Evolutionary conservation across 208 protist genomes (phyloP).

Genomic region (Crithidia brevicula): DNA sequence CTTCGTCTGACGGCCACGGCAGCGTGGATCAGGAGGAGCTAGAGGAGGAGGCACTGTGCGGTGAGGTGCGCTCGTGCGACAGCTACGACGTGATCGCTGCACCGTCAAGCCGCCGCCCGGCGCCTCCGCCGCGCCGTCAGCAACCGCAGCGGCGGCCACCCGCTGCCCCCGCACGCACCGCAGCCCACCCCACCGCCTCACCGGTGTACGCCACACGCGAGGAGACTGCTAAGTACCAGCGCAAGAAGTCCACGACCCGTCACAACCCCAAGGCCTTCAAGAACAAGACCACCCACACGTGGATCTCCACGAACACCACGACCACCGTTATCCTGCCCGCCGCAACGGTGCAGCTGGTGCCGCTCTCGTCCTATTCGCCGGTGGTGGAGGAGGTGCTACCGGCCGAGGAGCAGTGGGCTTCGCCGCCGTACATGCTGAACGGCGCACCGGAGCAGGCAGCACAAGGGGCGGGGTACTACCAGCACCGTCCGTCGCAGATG

Average conservation of each 20-base stretch:
- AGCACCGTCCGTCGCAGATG: constrained; percentile 24
- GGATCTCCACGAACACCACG: constrained; percentile 60
- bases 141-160: not conserved
- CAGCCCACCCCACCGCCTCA: not conserved
- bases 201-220: not conserved
- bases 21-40: not conserved
- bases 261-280: constrained; percentile 36
- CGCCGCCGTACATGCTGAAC: constrained; percentile 16
- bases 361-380: constrained; percentile 5
- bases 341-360: constrained; percentile 32
- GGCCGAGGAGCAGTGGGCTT: constrained; percentile 8
- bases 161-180: not conserved
- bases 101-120: not conserved
- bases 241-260: not conserved
- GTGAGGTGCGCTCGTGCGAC: constrained; percentile 12
- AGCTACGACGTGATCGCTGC: not conserved
- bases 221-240: not conserved
- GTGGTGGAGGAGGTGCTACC: constrained; percentile 2
- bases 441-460: not conserved
- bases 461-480: not conserved
- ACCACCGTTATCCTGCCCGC: constrained; percentile 57
- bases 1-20: not conserved
- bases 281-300: constrained; percentile 46
- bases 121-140: not conserved
- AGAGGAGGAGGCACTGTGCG: not conserved